Conservation (phyloP, 192 early-diverging fungal species). For the Backusella luteola region DNA sequence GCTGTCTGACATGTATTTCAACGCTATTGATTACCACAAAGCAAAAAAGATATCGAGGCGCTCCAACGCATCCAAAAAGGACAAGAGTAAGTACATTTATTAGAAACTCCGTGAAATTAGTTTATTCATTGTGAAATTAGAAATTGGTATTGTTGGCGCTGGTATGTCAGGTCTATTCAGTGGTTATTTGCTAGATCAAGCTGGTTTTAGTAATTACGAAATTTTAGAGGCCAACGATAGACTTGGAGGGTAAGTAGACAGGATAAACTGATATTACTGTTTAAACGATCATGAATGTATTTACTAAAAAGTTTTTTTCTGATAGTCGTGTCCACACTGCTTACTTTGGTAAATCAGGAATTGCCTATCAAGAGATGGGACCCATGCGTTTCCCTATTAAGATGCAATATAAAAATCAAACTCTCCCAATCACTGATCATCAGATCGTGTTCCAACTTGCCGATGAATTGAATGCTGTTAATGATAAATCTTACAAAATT, state of each 20-base stretch:
- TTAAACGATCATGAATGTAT: neutral
- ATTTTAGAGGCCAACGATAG: conserved; percentile 32
- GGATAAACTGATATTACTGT: too few relatives aligned
- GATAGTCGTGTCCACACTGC: conserved; percentile 27
- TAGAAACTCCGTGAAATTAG: neutral
- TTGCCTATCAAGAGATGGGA: conserved; percentile 26
- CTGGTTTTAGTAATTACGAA: conserved; percentile 24
- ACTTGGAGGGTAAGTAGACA: conserved; percentile 22
- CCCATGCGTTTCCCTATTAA: neutral
- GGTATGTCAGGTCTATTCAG: conserved; percentile 33
- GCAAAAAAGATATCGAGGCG: neutral
- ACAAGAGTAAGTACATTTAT: conserved; percentile 20
- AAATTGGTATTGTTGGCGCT: conserved; percentile 33
- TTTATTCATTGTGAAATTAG: neutral
- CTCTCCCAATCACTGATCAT: conserved; percentile 17
- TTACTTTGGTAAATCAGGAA: conserved; percentile 30
- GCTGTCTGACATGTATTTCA: conserved; percentile 16
- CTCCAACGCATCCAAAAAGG: neutral
- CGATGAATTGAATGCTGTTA: conserved; percentile 20
- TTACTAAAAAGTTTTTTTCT: neutral
- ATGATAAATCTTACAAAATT: conserved; percentile 10
- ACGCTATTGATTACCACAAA: conserved; percentile 21
- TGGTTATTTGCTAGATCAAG: conserved; percentile 23
- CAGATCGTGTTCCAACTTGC: conserved; percentile 31
- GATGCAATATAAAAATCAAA: too few relatives aligned